phyloP scores from a whole-genome alignment of 805 yeast species.

The Cyberlindnera samutprakarnensis region DNA sequence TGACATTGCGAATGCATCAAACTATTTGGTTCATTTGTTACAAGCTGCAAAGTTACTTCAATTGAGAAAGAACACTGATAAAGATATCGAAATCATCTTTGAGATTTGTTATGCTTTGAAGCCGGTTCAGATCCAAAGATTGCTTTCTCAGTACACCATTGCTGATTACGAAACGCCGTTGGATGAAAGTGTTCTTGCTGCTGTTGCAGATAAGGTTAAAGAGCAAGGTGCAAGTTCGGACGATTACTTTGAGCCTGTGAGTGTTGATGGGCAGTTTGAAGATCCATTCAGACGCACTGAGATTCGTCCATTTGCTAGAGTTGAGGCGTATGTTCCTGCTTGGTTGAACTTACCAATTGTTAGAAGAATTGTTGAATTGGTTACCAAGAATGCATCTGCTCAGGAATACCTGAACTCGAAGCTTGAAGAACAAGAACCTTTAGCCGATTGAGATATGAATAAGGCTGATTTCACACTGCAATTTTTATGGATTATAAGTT shows the following conservation, averaged over 20 bases:
- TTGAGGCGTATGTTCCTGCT: slow-evolving; percentile 90
- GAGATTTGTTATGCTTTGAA: slow-evolving; percentile 92
- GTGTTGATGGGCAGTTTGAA: slow-evolving; percentile 67
- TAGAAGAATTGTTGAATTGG: slow-evolving; percentile 82
- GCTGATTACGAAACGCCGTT: slow-evolving; percentile 96
- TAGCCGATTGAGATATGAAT: neutral
- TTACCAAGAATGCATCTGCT: slow-evolving; percentile 72
- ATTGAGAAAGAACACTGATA: slow-evolving; percentile 79
- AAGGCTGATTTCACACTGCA: neutral
- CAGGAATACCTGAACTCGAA: slow-evolving; percentile 38
- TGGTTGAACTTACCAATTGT: slow-evolving; percentile 87
- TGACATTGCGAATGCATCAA: slow-evolving; percentile 80
- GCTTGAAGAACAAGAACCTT: slow-evolving; percentile 8
- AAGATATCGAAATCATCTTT: slow-evolving; percentile 85
- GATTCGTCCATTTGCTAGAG: slow-evolving; percentile 70
- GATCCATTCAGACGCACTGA: slow-evolving; percentile 76
- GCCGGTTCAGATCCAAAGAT: slow-evolving; percentile 92
- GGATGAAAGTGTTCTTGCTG: slow-evolving; percentile 69
- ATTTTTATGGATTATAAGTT: no score
- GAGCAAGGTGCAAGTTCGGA: slow-evolving; percentile 44
- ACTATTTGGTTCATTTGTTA: slow-evolving; percentile 74
- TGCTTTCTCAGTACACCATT: slow-evolving; percentile 79
- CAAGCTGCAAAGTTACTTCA: slow-evolving; percentile 93
- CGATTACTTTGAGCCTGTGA: slow-evolving; percentile 64
- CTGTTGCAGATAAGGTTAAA: slow-evolving; percentile 75